Percentiles rank a stretch among this genome's conserved stretches.
Evolutionary conservation across 371 early-diverging fungal species (phyloP).

Genomic region (Mucor lusitanicus): DNA sequence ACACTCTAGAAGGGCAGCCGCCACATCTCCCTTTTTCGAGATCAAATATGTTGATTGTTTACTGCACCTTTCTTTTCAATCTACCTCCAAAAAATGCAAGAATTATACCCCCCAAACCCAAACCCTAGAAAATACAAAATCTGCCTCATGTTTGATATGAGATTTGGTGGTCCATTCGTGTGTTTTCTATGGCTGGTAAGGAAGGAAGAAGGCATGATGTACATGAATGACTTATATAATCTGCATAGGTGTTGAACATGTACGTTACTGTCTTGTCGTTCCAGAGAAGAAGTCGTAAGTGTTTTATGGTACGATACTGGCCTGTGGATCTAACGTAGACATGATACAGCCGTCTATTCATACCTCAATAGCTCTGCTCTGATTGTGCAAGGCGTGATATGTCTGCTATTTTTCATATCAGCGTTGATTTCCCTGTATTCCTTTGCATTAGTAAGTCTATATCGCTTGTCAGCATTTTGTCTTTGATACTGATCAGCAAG

Average conservation of each 20-base stretch:
- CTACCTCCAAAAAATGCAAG: background rate
- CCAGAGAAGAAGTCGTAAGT: constrained; percentile 13
- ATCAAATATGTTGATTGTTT: background rate
- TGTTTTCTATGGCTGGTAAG: constrained; percentile 13
- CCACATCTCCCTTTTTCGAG: background rate
- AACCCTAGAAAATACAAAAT: background rate
- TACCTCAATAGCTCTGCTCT: constrained; percentile 27
- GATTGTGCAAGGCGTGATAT: constrained; percentile 34
- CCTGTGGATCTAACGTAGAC: background rate
- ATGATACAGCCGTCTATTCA: constrained; percentile 36
- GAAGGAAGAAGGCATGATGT: background rate
- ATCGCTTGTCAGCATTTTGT: background rate
- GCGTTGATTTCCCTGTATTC: constrained; percentile 33
- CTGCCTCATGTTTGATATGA: background rate
- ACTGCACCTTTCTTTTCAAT: background rate
- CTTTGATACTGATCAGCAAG: too few relatives aligned
- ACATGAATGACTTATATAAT: background rate
- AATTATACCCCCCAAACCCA: background rate
- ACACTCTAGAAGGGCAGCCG: background rate
- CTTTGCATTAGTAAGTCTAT: constrained; percentile 24
- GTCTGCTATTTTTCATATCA: constrained; percentile 32
- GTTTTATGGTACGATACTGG: background rate
- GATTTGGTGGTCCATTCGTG: constrained; percentile 6
- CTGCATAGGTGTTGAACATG: constrained; percentile 5
- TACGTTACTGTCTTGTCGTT: constrained; percentile 6